Percentiles rank a stretch among this genome's conserved stretches.
phyloP scores from a whole-genome alignment of 73 alveolate species.

The Durusdinium trenchii region DNA sequence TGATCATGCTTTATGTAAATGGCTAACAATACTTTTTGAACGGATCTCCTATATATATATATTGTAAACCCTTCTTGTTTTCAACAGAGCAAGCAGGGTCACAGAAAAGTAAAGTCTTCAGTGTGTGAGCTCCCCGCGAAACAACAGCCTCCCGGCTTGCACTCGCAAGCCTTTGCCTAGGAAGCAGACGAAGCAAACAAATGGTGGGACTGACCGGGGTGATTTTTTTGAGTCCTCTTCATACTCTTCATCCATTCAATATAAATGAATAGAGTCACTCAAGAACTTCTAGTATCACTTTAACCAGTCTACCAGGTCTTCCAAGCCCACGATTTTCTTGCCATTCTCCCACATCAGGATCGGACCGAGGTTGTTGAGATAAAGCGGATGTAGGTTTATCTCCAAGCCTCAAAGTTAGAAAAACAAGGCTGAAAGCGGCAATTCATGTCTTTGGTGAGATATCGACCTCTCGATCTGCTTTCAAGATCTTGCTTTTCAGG shows the following conservation, averaged over 20 bases:
- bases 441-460: neutral
- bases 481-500: neutral
- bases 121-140: neutral
- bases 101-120: neutral
- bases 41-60: too few relatives aligned
- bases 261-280: neutral
- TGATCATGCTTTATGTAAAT: too few relatives aligned
- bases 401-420: neutral
- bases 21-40: too few relatives aligned
- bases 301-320: neutral
- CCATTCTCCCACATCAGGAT: neutral
- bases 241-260: too few relatives aligned
- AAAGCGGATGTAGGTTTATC: slow-evolving; percentile 48
- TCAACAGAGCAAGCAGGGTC: too few relatives aligned
- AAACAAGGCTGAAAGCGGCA: too few relatives aligned
- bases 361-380: slow-evolving; percentile 40
- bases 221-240: neutral
- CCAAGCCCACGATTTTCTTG: neutral
- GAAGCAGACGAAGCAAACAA: neutral
- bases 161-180: slow-evolving; percentile 62
- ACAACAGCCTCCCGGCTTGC: slow-evolving; percentile 52
- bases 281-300: neutral
- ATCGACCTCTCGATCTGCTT: neutral
- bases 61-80: too few relatives aligned
- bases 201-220: neutral